Evolutionary conservation across 306 rosid genomes (phyloP).

Genomic region (Prunus padus): DNA sequence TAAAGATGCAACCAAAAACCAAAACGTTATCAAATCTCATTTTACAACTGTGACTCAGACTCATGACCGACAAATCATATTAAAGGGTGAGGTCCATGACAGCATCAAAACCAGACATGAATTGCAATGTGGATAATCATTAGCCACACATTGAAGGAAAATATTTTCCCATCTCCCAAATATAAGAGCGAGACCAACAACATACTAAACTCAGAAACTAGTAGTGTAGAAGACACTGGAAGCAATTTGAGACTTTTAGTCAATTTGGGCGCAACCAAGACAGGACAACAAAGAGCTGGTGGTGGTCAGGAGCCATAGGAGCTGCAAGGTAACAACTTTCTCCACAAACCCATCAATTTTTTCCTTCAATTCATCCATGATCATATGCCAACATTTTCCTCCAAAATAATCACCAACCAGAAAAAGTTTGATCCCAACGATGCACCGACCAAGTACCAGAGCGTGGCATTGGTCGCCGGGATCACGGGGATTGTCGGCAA

Average conservation of each 20-base stretch:
- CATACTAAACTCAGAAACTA: not conserved
- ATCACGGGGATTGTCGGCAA: conserved; percentile 51
- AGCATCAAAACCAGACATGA: not conserved
- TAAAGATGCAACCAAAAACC: too few relatives aligned
- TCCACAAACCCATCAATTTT: not conserved
- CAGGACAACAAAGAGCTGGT: conserved; percentile 39
- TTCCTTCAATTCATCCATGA: not conserved
- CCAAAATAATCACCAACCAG: conserved; percentile 1
- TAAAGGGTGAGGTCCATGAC: not conserved
- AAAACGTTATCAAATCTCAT: too few relatives aligned
- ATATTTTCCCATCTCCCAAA: not conserved
- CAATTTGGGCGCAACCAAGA: not conserved
- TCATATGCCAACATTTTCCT: not conserved
- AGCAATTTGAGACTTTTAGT: not conserved
- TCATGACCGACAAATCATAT: too few relatives aligned
- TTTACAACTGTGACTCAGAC: not conserved
- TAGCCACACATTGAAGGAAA: not conserved
- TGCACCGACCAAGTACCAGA: conserved; percentile 16
- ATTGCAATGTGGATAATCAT: not conserved
- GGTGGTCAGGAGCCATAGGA: conserved; percentile 45
- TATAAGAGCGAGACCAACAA: not conserved
- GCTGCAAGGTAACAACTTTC: conserved; percentile 33
- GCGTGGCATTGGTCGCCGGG: conserved; percentile 44
- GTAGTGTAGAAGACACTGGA: not conserved
- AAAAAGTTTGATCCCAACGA: conserved; percentile 5